phyloP scores from a whole-genome alignment of 192 early-diverging fungal genomes.

The Backusella morwellensis region DNA sequence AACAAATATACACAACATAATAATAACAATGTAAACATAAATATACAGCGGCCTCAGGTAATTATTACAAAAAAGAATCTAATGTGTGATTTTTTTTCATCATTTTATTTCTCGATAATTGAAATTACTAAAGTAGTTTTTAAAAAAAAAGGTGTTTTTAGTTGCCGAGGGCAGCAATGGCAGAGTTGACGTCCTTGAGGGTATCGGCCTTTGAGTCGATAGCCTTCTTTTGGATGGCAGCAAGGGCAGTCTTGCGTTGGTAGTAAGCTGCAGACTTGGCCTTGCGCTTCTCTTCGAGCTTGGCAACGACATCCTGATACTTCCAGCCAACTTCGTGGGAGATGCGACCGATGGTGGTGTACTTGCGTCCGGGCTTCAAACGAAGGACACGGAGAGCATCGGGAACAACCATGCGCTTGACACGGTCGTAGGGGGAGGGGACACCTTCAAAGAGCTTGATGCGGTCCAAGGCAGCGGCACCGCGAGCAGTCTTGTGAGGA shows the following conservation, averaged over 20 bases:
- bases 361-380: constrained; percentile 98
- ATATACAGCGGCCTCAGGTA: not conserved
- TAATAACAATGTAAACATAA: too few species aligned
- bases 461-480: constrained; percentile 94
- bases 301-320: constrained; percentile 95
- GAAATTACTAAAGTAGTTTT: constrained; percentile 1
- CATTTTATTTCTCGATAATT: not conserved
- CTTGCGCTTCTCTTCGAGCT: constrained; percentile 99
- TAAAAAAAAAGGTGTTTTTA: constrained; percentile 32
- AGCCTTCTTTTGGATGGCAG: constrained; percentile 37
- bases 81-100: not conserved
- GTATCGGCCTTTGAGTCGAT: constrained; percentile 49
- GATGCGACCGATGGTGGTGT: constrained; percentile 91
- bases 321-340: constrained; percentile 99
- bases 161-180: constrained; percentile 56
- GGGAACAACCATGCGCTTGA: constrained; percentile 98
- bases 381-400: constrained; percentile 95
- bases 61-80: not conserved
- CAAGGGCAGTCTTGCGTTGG: constrained; percentile 77
- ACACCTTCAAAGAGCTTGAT: constrained; percentile 99
- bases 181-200: constrained; percentile 55
- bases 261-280: constrained; percentile 89
- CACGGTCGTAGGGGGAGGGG: constrained; percentile 94
- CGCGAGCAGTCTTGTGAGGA: constrained; percentile 99
- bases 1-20: too few species aligned